Evolutionary conservation across 2,329 filamentous ascomycete species (phyloP).

Genomic region (Verticillium zaregamsianum): DNA sequence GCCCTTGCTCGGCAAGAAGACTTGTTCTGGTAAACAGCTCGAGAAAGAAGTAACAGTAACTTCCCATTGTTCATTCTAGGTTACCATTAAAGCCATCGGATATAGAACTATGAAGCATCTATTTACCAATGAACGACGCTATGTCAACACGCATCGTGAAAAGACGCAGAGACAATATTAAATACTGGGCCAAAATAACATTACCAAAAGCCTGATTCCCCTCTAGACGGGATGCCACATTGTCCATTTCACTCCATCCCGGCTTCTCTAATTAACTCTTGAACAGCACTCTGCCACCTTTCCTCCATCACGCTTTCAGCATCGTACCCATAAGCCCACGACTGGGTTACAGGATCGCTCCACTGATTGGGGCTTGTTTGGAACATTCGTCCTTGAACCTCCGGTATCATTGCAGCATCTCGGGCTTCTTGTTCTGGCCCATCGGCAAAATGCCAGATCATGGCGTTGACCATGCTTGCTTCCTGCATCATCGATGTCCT

Average conservation of each 20-base stretch:
- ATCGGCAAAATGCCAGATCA: conserved; percentile 42
- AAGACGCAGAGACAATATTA: too few species aligned
- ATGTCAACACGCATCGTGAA: too few species aligned
- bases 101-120: too few species aligned
- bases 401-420: conserved; percentile 34
- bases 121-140: too few species aligned
- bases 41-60: too few species aligned
- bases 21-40: background rate
- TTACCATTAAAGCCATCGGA: too few species aligned
- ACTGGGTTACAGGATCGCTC: conserved; percentile 40
- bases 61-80: too few species aligned
- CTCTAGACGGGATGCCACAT: too few species aligned
- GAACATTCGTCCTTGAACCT: conserved; percentile 32
- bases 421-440: conserved; percentile 35
- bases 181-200: too few species aligned
- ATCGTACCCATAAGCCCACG: conserved; percentile 46
- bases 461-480: conserved; percentile 39
- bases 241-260: background rate
- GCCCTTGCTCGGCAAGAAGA: background rate
- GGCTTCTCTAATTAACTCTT: background rate
- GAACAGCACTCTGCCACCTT: conserved; percentile 15
- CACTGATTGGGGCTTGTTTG: conserved; percentile 40
- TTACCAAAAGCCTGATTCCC: too few species aligned
- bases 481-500: conserved; percentile 35
- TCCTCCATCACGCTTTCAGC: conserved; percentile 30